These are phyloP conservation scores for Penicillium coprophilum DNA, from an alignment of 495 filamentous ascomycete genomes.

Conservation along the genomic window DNA sequence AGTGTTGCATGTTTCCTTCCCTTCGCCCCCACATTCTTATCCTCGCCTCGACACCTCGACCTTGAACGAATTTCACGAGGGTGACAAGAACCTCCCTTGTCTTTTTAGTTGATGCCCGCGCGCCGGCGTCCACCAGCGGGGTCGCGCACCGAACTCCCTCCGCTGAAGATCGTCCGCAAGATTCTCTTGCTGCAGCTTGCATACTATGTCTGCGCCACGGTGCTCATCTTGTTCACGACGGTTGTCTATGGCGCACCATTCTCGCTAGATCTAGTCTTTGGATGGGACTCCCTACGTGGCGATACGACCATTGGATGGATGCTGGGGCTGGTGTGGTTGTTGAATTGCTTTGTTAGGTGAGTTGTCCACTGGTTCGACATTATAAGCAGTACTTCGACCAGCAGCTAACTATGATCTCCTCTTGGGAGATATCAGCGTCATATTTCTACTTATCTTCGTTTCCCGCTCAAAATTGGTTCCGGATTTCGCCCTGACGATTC, in stretches of 20 bases:
- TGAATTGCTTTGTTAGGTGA: slow-evolving; percentile 75
- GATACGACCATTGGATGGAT: slow-evolving; percentile 95
- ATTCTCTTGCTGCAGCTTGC: slow-evolving; percentile 81
- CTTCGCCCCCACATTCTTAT: neutral
- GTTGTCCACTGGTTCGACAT: slow-evolving; percentile 28
- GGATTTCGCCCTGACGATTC: slow-evolving; percentile 89
- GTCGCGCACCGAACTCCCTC: slow-evolving; percentile 77
- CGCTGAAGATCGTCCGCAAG: slow-evolving; percentile 80
- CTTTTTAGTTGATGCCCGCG: slow-evolving; percentile 60
- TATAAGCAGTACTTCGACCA: neutral
- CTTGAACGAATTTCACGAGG: slow-evolving; percentile 6
- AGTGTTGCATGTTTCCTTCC: slow-evolving; percentile 14
- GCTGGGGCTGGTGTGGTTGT: slow-evolving; percentile 80
- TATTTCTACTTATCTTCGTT: slow-evolving; percentile 76
- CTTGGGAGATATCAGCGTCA: slow-evolving; percentile 40
- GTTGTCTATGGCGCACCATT: slow-evolving; percentile 78
- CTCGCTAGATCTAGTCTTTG: slow-evolving; percentile 67
- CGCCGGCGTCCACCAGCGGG: slow-evolving; percentile 76
- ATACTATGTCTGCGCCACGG: slow-evolving; percentile 74
- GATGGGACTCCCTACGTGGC: slow-evolving; percentile 78
- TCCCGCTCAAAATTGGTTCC: slow-evolving; percentile 86
- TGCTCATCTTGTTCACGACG: slow-evolving; percentile 84
- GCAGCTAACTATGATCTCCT: slow-evolving; percentile 6
- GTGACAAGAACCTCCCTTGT: slow-evolving; percentile 1
- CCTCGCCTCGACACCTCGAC: slow-evolving; percentile 7